These are phyloP conservation scores for Pichia thaimueangensis DNA, from an alignment of 805 yeast species.

Conservation along the genomic window DNA sequence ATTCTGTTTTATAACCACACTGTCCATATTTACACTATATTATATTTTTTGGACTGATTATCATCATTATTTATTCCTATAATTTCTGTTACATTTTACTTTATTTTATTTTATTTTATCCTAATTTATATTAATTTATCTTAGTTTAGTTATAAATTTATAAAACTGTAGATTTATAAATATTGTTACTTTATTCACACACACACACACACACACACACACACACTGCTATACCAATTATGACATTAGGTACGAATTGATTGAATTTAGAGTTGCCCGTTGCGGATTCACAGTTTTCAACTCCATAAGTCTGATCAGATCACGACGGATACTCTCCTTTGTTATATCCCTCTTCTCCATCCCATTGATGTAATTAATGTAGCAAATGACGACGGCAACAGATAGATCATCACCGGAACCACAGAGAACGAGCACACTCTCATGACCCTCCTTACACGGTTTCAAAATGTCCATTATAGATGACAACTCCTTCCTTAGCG, in stretches of 20 bases:
- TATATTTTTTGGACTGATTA: too few species aligned
- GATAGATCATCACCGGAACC: slow-evolving; percentile 63
- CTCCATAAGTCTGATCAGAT: slow-evolving; percentile 45
- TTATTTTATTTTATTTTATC: too few species aligned
- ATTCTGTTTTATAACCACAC: too few species aligned
- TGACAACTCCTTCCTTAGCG: slow-evolving; percentile 44
- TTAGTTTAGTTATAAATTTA: too few species aligned
- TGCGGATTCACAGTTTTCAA: slow-evolving; percentile 60
- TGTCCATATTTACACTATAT: too few species aligned
- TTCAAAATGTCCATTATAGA: slow-evolving; percentile 31
- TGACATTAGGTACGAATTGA: slow-evolving; percentile 53
- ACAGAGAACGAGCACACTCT: slow-evolving; percentile 50
- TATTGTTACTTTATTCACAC: too few species aligned
- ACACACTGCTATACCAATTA: too few species aligned
- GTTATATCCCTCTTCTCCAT: slow-evolving; percentile 20
- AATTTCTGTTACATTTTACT: too few species aligned
- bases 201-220: too few species aligned
- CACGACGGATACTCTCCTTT: slow-evolving; percentile 34
- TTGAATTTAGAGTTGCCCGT: slow-evolving; percentile 68
- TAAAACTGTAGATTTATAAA: too few species aligned
- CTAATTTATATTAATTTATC: too few species aligned
- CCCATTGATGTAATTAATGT: slow-evolving; percentile 41
- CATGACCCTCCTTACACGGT: slow-evolving; percentile 19
- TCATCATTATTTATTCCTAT: too few species aligned
- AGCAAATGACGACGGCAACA: slow-evolving; percentile 48